These are phyloP conservation scores for Stephania japonica DNA, from an alignment of 164 flowering plant species.

Conservation along the genomic window DNA sequence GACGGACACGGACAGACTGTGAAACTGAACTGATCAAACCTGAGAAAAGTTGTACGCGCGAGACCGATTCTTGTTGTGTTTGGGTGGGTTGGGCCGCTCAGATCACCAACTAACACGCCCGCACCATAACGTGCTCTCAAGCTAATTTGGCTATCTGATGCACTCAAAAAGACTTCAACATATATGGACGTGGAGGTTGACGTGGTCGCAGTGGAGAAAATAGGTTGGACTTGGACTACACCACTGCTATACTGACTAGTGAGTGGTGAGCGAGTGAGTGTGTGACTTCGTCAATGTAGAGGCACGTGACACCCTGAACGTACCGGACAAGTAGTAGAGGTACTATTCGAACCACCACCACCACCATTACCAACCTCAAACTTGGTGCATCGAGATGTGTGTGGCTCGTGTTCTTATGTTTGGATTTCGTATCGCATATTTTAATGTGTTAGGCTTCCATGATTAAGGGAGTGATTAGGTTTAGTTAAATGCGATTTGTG, in stretches of 20 bases:
- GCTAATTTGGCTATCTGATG: not conserved
- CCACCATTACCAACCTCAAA: not conserved
- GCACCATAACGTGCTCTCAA: not conserved
- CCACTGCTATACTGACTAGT: too few species aligned
- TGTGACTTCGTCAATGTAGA: not conserved
- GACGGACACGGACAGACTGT: too few species aligned
- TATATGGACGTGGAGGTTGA: too few species aligned
- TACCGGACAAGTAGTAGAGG: too few species aligned
- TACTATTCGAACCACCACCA: not conserved
- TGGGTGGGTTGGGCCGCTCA: not conserved
- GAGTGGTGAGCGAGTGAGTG: not conserved
- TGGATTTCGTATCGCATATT: not conserved
- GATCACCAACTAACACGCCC: not conserved
- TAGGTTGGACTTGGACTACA: not conserved
- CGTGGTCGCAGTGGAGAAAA: not conserved
- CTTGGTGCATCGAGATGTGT: not conserved
- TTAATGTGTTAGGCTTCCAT: not conserved
- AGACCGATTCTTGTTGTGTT: not conserved
- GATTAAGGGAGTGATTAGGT: conserved; percentile 8
- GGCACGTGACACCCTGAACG: not conserved
- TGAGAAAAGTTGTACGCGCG: not conserved
- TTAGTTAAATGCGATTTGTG: conserved; percentile 9
- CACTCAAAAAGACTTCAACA: not conserved
- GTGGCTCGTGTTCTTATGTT: not conserved
- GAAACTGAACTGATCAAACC: too few species aligned